Conservation (phyloP, 345 rosid species). For the Crucihimalaya himalaica region DNA sequence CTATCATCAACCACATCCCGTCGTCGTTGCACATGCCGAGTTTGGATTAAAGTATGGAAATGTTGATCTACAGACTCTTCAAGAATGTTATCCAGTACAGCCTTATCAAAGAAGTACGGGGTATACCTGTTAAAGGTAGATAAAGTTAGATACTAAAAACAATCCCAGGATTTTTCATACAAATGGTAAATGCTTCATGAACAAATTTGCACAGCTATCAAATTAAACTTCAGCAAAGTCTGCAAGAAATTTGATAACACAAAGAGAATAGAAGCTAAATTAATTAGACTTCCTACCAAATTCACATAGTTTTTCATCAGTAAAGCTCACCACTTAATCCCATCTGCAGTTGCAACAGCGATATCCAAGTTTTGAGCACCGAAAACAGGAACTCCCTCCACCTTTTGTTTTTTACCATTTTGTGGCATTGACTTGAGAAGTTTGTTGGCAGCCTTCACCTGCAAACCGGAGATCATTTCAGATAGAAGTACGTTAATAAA, state of each 20-base stretch:
- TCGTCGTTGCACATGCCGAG: constrained; percentile 81
- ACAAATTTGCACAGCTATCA: background rate
- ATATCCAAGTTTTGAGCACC: constrained; percentile 91
- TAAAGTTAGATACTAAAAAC: constrained; percentile 6
- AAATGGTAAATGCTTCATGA: background rate
- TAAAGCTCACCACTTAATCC: constrained; percentile 77
- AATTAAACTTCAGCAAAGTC: background rate
- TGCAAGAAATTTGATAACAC: background rate
- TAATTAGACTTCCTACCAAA: background rate
- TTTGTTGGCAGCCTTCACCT: constrained; percentile 95
- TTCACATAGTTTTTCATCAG: background rate
- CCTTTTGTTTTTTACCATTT: constrained; percentile 54
- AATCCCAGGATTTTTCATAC: background rate
- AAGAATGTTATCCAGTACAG: constrained; percentile 88
- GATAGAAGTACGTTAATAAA: background rate
- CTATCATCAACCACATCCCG: constrained; percentile 81
- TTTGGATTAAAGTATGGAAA: constrained; percentile 82
- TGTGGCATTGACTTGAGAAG: constrained; percentile 67
- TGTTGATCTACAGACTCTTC: constrained; percentile 97
- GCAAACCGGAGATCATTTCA: constrained; percentile 15
- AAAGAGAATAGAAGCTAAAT: background rate
- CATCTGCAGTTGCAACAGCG: constrained; percentile 91
- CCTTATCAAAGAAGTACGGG: constrained; percentile 93
- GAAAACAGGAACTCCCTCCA: constrained; percentile 93
- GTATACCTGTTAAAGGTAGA: constrained; percentile 69